Evolutionary conservation across 805 yeast species (phyloP).

Genomic region (Kluyveromyces aestuarii): DNA sequence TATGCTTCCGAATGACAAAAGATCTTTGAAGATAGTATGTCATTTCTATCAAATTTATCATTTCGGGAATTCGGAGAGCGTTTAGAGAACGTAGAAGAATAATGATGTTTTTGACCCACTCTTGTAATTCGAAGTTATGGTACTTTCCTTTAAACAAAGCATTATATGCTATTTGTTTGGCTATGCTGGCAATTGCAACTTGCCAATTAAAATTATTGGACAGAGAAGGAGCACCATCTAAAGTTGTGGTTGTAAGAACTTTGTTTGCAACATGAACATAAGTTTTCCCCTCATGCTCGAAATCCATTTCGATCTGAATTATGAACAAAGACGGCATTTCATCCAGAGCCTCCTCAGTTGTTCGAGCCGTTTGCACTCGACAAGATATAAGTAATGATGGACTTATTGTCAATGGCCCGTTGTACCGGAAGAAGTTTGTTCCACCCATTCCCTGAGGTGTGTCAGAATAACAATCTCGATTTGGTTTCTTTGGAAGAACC

Average conservation of each 20-base stretch:
- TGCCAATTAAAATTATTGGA: not conserved
- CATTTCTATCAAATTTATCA: conserved; percentile 4
- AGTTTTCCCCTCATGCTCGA: not conserved
- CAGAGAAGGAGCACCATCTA: not conserved
- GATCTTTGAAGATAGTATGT: conserved; percentile 12
- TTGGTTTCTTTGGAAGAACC: conserved; percentile 1
- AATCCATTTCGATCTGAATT: conserved; percentile 8
- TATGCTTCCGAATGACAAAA: conserved; percentile 8
- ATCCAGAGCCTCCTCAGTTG: conserved; percentile 7
- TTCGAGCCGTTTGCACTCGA: conserved; percentile 6
- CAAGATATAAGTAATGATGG: conserved; percentile 7
- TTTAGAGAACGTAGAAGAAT: conserved; percentile 1
- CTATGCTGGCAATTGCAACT: conserved; percentile 1
- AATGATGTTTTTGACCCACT: conserved; percentile 7
- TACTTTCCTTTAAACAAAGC: conserved; percentile 2
- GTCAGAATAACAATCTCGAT: conserved; percentile 8
- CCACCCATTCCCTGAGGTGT: conserved; percentile 10
- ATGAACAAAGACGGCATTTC: conserved; percentile 6
- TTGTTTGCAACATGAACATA: conserved; percentile 6
- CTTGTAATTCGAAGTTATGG: conserved; percentile 3
- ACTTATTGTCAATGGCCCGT: conserved; percentile 4
- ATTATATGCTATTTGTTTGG: conserved; percentile 8
- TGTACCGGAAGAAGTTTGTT: conserved; percentile 4
- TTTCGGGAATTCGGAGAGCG: not conserved
- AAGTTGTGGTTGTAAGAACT: conserved; percentile 6